phyloP scores from a whole-genome alignment of 2,329 filamentous ascomycete species.

The Trichoderma arundinaceum region DNA sequence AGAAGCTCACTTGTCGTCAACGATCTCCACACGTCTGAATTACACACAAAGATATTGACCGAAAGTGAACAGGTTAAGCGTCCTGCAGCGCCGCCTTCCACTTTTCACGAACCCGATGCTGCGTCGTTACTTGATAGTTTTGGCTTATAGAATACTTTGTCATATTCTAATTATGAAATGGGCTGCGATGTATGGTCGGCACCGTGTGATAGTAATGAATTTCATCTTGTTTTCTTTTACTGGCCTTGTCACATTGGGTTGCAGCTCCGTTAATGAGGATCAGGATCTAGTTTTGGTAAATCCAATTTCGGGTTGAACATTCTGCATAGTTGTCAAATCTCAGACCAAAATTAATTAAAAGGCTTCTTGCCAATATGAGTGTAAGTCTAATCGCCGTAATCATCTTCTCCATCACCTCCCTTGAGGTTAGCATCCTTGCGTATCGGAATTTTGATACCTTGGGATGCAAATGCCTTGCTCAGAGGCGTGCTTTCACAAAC shows the following conservation, averaged over 20 bases:
- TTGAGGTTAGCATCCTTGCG: conserved; percentile 75
- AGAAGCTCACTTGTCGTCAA: conserved; percentile 80
- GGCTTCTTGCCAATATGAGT: not conserved
- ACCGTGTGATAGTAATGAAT: not conserved
- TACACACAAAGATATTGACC: not conserved
- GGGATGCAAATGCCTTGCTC: conserved; percentile 89
- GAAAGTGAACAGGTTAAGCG: conserved; percentile 47
- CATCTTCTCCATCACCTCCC: conserved; percentile 60
- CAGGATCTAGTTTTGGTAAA: not conserved
- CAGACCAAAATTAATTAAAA: not conserved
- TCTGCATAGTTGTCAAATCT: not conserved
- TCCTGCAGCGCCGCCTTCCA: conserved; percentile 68
- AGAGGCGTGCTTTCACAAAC: conserved; percentile 92
- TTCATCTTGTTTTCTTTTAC: not conserved
- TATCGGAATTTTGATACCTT: conserved; percentile 97
- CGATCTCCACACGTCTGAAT: conserved; percentile 61
- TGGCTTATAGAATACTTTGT: conserved; percentile 67
- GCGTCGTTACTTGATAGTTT: conserved; percentile 90
- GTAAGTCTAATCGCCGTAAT: conserved; percentile 45
- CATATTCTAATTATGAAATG: not conserved
- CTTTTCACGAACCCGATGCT: conserved; percentile 91
- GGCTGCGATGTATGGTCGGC: too few relatives aligned
- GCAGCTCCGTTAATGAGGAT: not conserved
- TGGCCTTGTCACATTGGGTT: not conserved
- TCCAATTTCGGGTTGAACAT: not conserved